A percentile compares a stretch with the other conserved stretches of the same genome.
Conservation (phyloP, 2,329 filamentous ascomycete genomes). For the Zasmidium cellare region DNA sequence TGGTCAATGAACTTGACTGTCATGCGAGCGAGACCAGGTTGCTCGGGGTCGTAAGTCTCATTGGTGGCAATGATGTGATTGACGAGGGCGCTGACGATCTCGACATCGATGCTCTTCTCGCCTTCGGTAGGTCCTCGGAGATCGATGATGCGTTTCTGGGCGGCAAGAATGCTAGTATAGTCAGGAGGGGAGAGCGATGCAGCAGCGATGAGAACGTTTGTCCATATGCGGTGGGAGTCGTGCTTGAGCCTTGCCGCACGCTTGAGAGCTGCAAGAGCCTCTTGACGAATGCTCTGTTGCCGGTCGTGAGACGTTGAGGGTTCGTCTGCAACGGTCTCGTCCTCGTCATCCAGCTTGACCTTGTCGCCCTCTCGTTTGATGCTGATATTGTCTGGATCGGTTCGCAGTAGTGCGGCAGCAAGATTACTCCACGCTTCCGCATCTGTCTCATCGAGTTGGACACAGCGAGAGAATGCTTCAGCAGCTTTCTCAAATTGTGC, state of each 20-base stretch:
- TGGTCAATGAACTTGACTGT: conserved; percentile 73
- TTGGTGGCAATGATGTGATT: conserved; percentile 63
- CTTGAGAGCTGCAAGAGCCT: conserved; percentile 82
- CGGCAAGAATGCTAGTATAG: conserved; percentile 72
- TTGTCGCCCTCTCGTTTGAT: conserved; percentile 16
- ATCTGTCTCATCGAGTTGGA: conserved; percentile 83
- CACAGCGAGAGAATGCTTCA: conserved; percentile 78
- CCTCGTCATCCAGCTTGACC: conserved; percentile 34
- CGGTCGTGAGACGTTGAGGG: conserved; percentile 37
- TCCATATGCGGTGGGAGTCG: conserved; percentile 92
- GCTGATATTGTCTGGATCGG: conserved; percentile 21
- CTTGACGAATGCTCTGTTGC: conserved; percentile 64
- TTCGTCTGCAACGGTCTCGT: conserved; percentile 31
- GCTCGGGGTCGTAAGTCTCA: conserved; percentile 43
- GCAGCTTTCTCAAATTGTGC: conserved; percentile 75
- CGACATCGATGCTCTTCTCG: conserved; percentile 75
- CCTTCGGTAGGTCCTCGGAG: conserved; percentile 66
- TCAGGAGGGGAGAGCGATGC: conserved; percentile 74
- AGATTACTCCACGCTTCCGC: conserved; percentile 95
- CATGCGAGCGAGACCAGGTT: conserved; percentile 57
- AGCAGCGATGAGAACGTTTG: conserved; percentile 88
- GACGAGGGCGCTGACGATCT: conserved; percentile 71
- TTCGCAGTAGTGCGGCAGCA: conserved; percentile 70
- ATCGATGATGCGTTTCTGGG: conserved; percentile 72
- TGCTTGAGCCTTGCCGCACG: conserved; percentile 80